Conservation (phyloP, 495 filamentous ascomycete species). For the Aspergillus panamensis region DNA sequence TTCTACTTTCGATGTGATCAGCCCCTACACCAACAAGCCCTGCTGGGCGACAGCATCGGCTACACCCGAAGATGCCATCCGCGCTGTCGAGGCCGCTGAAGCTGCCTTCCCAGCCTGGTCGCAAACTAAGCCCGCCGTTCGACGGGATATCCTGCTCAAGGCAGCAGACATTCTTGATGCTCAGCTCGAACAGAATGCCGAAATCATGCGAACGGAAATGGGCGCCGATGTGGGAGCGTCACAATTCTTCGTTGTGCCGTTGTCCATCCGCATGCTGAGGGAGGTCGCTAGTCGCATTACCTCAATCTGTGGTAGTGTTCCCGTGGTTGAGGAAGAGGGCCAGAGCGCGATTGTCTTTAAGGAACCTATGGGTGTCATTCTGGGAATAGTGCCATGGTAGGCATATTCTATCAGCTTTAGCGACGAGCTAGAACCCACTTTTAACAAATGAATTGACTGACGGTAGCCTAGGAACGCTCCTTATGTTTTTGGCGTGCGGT, state of each 20-base stretch:
- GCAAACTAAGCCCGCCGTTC: conserved; percentile 54
- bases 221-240: conserved; percentile 51
- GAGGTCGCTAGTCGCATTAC: conserved; percentile 70
- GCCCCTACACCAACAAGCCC: conserved; percentile 60
- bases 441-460: too few relatives aligned
- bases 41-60: conserved; percentile 63
- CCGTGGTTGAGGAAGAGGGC: conserved; percentile 51
- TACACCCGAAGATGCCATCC: conserved; percentile 55
- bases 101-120: conserved; percentile 71
- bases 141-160: conserved; percentile 72
- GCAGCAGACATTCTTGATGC: conserved; percentile 65
- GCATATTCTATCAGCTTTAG: too few relatives aligned
- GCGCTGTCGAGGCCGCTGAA: conserved; percentile 63
- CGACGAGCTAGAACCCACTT: too few relatives aligned
- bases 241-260: conserved; percentile 56
- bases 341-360: conserved; percentile 64
- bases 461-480: conserved; percentile 68
- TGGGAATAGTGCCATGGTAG: conserved; percentile 82
- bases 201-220: conserved; percentile 70
- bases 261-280: conserved; percentile 56
- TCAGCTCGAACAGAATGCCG: conserved; percentile 54
- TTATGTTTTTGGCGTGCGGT: conserved; percentile 63
- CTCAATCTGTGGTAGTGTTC: conserved; percentile 60
- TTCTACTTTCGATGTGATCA: conserved; percentile 61
- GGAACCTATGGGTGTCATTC: conserved; percentile 77